Evolutionary conservation across 495 filamentous ascomycete genomes (phyloP).

Genomic region (Lophiotrema nucula): DNA sequence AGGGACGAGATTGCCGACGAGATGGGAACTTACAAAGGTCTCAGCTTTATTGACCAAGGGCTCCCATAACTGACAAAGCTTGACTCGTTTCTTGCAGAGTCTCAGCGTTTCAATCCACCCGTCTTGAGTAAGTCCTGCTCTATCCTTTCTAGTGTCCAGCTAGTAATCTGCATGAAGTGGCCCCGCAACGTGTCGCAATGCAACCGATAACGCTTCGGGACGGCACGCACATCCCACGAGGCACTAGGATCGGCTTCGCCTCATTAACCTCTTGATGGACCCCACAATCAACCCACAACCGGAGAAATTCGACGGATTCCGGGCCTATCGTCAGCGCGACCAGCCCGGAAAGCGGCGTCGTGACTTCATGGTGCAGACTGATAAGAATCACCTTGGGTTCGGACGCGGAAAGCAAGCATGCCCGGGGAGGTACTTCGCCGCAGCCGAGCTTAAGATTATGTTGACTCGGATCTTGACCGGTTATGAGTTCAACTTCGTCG

Average conservation of each 20-base stretch:
- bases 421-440: constrained; percentile 55
- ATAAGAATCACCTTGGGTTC: constrained; percentile 47
- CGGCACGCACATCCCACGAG: constrained; percentile 33
- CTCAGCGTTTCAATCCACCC: constrained; percentile 45
- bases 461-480: constrained; percentile 29
- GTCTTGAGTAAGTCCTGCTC: constrained; percentile 44
- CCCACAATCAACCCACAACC: neutral
- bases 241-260: constrained; percentile 26
- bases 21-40: too few relatives aligned
- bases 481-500: constrained; percentile 22
- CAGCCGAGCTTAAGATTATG: constrained; percentile 50
- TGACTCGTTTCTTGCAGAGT: constrained; percentile 58
- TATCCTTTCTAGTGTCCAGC: neutral
- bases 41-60: constrained; percentile 45
- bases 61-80: constrained; percentile 49
- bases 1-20: constrained; percentile 53
- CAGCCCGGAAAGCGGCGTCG: constrained; percentile 7
- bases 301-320: constrained; percentile 14
- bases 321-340: constrained; percentile 28
- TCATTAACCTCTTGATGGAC: constrained; percentile 29
- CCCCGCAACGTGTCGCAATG: constrained; percentile 26
- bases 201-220: constrained; percentile 32
- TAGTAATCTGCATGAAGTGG: constrained; percentile 16
- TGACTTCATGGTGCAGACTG: constrained; percentile 25
- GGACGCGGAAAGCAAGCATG: constrained; percentile 56